Percentiles rank a stretch among this genome's conserved stretches.
Conservation (phyloP, 352 stramenopile species). For the Phytophthora cactorum region DNA sequence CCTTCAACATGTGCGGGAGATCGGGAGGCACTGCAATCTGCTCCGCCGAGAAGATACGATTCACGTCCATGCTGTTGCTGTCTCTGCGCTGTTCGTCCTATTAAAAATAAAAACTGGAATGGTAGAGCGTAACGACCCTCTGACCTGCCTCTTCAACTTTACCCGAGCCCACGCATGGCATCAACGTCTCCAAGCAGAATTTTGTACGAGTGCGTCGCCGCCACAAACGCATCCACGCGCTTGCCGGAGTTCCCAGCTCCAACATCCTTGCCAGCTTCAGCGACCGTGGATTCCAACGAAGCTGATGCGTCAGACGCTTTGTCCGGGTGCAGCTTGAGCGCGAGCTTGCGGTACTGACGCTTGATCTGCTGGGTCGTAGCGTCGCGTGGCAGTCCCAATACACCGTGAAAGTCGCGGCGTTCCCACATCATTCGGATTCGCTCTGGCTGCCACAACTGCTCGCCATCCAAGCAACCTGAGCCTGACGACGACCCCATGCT, state of each 20-base stretch:
- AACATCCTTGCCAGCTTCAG: constrained; percentile 22
- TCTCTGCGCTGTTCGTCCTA: background rate
- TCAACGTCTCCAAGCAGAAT: constrained; percentile 60
- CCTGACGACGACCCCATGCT: constrained; percentile 30
- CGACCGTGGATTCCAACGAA: constrained; percentile 41
- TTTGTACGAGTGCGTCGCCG: constrained; percentile 82
- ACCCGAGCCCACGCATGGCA: constrained; percentile 35
- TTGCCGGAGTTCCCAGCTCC: constrained; percentile 28
- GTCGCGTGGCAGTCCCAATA: constrained; percentile 71
- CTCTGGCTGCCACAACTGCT: constrained; percentile 79
- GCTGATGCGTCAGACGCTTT: constrained; percentile 55
- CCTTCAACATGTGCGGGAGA: constrained; percentile 87
- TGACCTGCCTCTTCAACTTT: constrained; percentile 24
- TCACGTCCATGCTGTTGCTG: constrained; percentile 81
- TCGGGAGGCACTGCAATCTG: constrained; percentile 91
- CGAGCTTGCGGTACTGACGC: constrained; percentile 85
- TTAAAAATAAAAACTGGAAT: constrained; percentile 8
- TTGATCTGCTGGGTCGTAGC: constrained; percentile 78
- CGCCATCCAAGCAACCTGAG: constrained; percentile 56
- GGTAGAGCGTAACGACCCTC: constrained; percentile 21
- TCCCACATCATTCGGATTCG: constrained; percentile 85
- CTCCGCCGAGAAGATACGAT: constrained; percentile 93
- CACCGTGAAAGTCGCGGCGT: constrained; percentile 75
- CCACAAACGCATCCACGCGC: constrained; percentile 82
- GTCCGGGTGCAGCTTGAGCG: constrained; percentile 84